Evolutionary conservation across 768 basidiomycete species (phyloP), one percentile per base, ranked within the genome.

Genomic region (Leucosporidium scottii): DNA sequence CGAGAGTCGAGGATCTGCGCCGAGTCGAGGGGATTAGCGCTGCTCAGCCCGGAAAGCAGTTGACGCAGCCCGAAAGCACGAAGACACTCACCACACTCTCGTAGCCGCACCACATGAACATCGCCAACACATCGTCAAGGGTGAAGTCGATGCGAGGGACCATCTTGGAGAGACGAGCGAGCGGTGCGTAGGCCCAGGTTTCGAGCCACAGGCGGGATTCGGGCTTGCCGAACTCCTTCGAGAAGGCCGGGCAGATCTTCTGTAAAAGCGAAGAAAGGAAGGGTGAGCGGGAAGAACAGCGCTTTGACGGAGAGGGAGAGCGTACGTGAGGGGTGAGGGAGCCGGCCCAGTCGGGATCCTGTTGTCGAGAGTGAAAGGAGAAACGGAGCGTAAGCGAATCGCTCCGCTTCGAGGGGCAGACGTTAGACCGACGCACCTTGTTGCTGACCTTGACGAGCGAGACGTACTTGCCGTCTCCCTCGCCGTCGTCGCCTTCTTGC

Each of bases 171-270:
- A 73, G 21, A n/a, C 72, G 71, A 3, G 68, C 70, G 47, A 68
- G 61, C 7, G 63, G 63, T 3, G 69, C 60, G 4, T 73, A 74
- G 0, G 76, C 79, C 61, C 75, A 79, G 20, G 75, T 69, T 3
- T 69, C 64, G 4, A 80, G 69, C 79, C 79, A 80, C n/a, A 74
- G 56, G 47, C 72, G 74, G 6, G 78, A 56, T 30, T 70, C 79
- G 21, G 78, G 76, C 54, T 72, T 67, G 20, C 79, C 75, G 20
- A 75, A 64, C 59, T 77, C 68, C 67, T 80, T 80, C 31, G 78
- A 74, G 68, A 79, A 80, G 5, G 77, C 72, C 61, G 76, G 76
- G 73, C 80, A 80, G 23, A 78, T 78, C 75, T 80, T 80, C 74
- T 78, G 67, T 21, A 12, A 17, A 13, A 25, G 50, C 9, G 0